Base-by-base conservation (phyloP, 2,329 filamentous ascomycete species). In the Fusarium oligoseptatum region DNA sequence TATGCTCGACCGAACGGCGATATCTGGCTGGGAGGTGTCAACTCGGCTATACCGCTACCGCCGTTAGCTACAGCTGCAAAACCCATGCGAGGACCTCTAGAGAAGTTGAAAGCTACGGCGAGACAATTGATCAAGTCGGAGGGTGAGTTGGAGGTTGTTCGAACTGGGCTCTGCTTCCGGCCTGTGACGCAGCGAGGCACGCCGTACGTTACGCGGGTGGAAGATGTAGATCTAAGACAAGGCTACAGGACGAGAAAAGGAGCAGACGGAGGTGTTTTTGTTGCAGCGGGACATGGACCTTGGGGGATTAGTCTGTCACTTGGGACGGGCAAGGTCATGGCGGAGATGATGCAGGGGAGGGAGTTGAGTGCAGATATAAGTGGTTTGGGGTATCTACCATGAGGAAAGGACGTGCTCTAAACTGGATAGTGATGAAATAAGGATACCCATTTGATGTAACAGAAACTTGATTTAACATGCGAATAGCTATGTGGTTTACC, bases 1-100 rank as follows among this genome's bases (percentile, higher is more conserved):
- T 95, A 94, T 81, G 90, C 91, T 2, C 86, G 94, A 12, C 78
- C 88, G 5, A 90, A 90, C 10, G 92, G 90, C 1, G 89, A 94
- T 66, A 89, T 96, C 22, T 96, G 94, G 81, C 83, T 96, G 37
- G 92, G 92, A 0, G 94, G 94, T 0, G 80, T 95, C 41, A 95
- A 96, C 79, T 89, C 87, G 39, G 83, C 88, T 0, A 80, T 93
- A 6, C 87, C 89, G 0, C 83, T 96, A 11, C 93, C 94, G 0
- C 81, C 85, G 0, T 64, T 80, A 14, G 76, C 77, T 6, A 77
- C 78, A 2, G 74, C 67, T 1, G 73, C 76, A 3, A 71, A 43
- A 4, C 71, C 76, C 0, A 61, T 75, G 12, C 65, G 68, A 6
- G 69, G 70, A 9, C 69, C 88, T 11, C 83, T 92, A 2, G 83